phyloP scores from a whole-genome alignment of 306 rosid species.

The Acmispon strigosus region DNA sequence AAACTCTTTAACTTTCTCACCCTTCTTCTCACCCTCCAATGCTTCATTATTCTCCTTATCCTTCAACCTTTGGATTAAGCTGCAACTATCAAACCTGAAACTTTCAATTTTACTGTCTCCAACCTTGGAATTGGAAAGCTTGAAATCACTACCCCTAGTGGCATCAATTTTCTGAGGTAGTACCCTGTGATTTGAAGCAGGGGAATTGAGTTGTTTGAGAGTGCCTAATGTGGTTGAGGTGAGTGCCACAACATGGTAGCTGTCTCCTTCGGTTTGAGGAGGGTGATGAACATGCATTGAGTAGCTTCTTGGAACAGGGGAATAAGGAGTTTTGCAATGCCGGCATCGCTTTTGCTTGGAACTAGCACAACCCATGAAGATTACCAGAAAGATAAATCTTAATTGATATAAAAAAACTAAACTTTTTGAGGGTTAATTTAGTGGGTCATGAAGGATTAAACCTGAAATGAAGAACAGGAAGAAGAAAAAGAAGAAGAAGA shows the following conservation, averaged over 20 bases:
- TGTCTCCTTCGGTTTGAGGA: conserved; percentile 47
- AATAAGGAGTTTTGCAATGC: conserved; percentile 56
- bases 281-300: conserved; percentile 84
- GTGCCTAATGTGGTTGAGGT: conserved; percentile 79
- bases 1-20: conserved; percentile 4
- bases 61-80: background rate
- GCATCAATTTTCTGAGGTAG: background rate
- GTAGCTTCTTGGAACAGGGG: conserved; percentile 73
- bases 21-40: background rate
- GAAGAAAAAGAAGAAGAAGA: background rate
- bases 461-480: background rate
- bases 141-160: background rate
- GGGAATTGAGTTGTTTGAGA: conserved; percentile 36
- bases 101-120: background rate
- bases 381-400: background rate
- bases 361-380: conserved; percentile 77
- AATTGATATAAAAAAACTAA: background rate
- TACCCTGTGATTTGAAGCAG: background rate
- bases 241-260: conserved; percentile 75
- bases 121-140: conserved; percentile 2
- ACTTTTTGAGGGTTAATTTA: background rate
- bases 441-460: background rate
- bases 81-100: conserved; percentile 15
- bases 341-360: conserved; percentile 74
- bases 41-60: background rate